Base-by-base conservation (phyloP, 257 asterid genomes). In the Coffea canephora region DNA sequence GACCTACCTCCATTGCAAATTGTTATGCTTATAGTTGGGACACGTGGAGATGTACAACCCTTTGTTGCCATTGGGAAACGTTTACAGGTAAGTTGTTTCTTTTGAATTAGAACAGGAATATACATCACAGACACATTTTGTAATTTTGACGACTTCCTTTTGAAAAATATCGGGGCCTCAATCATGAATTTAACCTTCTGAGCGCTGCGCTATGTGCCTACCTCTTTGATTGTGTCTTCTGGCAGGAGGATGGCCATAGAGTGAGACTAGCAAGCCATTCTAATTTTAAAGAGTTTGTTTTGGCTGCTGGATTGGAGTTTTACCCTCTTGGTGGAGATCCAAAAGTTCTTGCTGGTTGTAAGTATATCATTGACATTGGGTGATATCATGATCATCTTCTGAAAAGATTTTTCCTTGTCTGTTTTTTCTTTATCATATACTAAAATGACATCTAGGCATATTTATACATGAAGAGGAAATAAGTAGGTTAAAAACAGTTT, bases 301-400 rank as follows among this genome's bases (percentile, higher is more conserved):
- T 89, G 87, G 64, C 88, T 55, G 89, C 98, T 78, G 98, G 98
- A 18, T 84, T 94, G 87, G 98, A 94, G 90, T 92, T 94, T 84
- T 92, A 85, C 81, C 94, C 97, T 77, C 97, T 94, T 25, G 98
- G 98, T 49, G 97, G 98, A 65, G 97, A 94, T 84, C 97, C 98
- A 25, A 94, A 94, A 87, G 89, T 88, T 81, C 98, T 94, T 78
- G 98, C 98, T 79, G 98, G 89, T 55, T 94, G 98, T 94, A 87
- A 84, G 98, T 86, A 76, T 61, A 43, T 62, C 46, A 74, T 69
- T 48, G 25, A 13, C 8, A 31, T 77, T 23, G 3, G 50, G 25
- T 31, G 65, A 21, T 69, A 15, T 43, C 19, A 54, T 69, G 54
- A 25, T 78, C n/a, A 18, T 21, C 6, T 45, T n/a, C 2, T 14